Evolutionary conservation across 2,329 filamentous ascomycete species (phyloP), one percentile per base, ranked within the genome.

Genomic region (Hortaea sp.): DNA sequence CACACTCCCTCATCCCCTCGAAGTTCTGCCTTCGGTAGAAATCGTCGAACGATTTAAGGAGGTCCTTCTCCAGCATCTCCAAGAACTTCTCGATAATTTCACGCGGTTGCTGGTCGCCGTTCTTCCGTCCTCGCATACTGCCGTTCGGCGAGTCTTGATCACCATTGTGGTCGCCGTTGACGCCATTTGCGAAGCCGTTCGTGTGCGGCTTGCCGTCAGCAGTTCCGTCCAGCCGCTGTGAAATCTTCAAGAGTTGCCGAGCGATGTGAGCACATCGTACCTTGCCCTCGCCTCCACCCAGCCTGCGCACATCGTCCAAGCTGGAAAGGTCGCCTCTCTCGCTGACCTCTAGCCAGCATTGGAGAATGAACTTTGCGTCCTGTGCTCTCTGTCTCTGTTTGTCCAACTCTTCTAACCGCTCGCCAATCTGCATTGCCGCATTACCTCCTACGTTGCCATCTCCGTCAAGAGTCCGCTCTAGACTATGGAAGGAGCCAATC

Each of bases 1-100:
- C 87, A 63, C 92, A 98, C 63, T 97, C 92, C 69, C 87, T 84
- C 94, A 98, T 98, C 59, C 94, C 89, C 55, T 95, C 88, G 61
- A 94, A 95, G 67, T 97, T 95, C 59, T 94, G 88, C 56, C 85
- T 82, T 53, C 89, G 78, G 65, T 97, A 97, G 70, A 90, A 95
- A 62, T 94, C 88, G 71, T 98, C 94, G 68, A 98, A 98, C 61
- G 95, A 90, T 64, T 89, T 88, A 50, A 98, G 70, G 35, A 98
- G 73, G 61, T 98, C 92, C 63, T 97, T 94, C 66, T 98, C 92
- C 48, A 98, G 69, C 1, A 86, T 89, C 65, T 98, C 92, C 28
- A 89, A 86, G 66, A 97, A 98, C 64, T 95, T 95, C 67, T 98
- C 92, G 47, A 98, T 84, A 11, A 94, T 79, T 64, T 95, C 89